Conservation (phyloP, 768 basidiomycete genomes). For the Crepidotus variabilis region DNA sequence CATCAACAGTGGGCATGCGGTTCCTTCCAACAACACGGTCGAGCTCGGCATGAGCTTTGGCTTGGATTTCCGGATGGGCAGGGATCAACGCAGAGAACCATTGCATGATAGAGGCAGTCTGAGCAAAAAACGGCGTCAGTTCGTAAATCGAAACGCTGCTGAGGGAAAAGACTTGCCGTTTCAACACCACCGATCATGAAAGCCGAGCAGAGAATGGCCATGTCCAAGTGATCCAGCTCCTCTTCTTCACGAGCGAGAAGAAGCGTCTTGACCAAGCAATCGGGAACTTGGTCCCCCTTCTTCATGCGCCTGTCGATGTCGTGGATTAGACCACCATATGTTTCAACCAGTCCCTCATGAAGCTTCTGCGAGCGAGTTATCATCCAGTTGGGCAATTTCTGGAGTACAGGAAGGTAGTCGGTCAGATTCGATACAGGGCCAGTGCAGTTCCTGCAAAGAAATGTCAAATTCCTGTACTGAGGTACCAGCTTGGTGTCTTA, state of each 20-base stretch:
- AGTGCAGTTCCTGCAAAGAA: slow-evolving; percentile 11
- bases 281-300: slow-evolving; percentile 32
- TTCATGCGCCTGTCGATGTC: slow-evolving; percentile 27
- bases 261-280: slow-evolving; percentile 39
- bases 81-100: slow-evolving; percentile 35
- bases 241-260: slow-evolving; percentile 29
- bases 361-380: slow-evolving; percentile 32
- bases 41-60: slow-evolving; percentile 21
- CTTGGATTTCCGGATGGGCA: slow-evolving; percentile 23
- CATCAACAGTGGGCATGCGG: slow-evolving; percentile 17
- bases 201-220: slow-evolving; percentile 33
- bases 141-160: slow-evolving; percentile 13
- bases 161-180: slow-evolving; percentile 13
- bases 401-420: slow-evolving; percentile 42
- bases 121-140: not conserved
- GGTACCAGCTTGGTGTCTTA: not conserved
- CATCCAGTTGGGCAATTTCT: slow-evolving; percentile 34
- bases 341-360: slow-evolving; percentile 19
- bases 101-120: slow-evolving; percentile 35
- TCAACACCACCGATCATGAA: slow-evolving; percentile 43
- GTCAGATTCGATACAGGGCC: slow-evolving; percentile 41
- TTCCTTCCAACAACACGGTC: slow-evolving; percentile 21
- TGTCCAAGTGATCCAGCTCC: slow-evolving; percentile 32
- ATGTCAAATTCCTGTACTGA: too few species aligned
- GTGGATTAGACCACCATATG: not conserved